Evolutionary conservation across 164 flowering plant species (phyloP).

Genomic region (Nymphaea colorata): DNA sequence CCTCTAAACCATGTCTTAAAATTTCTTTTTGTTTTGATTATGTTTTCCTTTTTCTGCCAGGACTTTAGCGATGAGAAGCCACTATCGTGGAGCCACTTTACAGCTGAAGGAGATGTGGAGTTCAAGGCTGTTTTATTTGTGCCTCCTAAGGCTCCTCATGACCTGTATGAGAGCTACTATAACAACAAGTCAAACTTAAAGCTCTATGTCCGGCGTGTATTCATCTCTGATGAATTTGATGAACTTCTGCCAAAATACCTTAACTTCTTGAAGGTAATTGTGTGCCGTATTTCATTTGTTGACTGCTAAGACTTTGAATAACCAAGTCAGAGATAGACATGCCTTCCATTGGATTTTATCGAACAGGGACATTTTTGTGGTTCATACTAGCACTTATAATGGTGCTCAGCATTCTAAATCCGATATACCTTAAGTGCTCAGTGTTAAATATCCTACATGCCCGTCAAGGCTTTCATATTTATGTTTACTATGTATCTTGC

Average conservation of each 20-base stretch:
- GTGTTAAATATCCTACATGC: too few relatives aligned
- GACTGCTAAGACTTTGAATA: too few relatives aligned
- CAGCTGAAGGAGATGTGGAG: constrained; percentile 97
- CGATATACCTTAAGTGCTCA: too few relatives aligned
- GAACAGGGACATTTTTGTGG: too few relatives aligned
- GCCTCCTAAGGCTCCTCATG: constrained; percentile 96
- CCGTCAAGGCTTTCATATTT: too few relatives aligned
- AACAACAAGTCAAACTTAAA: constrained; percentile 87
- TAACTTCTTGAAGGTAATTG: constrained; percentile 64
- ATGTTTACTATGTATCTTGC: too few relatives aligned
- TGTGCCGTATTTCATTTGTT: background rate
- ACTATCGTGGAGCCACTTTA: constrained; percentile 81
- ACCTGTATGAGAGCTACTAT: constrained; percentile 91
- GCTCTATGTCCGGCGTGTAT: constrained; percentile 85
- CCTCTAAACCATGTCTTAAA: background rate
- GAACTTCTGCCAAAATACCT: constrained; percentile 95
- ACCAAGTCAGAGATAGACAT: background rate
- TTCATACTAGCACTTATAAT: too few relatives aligned
- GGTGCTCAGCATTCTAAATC: too few relatives aligned
- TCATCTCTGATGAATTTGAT: constrained; percentile 95
- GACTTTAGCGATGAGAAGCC: constrained; percentile 91
- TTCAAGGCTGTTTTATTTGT: constrained; percentile 94
- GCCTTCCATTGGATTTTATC: background rate
- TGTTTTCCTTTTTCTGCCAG: constrained; percentile 22
- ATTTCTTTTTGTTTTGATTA: background rate